phyloP scores from a whole-genome alignment of 768 basidiomycete genomes.

The Tephrocybe sp. region DNA sequence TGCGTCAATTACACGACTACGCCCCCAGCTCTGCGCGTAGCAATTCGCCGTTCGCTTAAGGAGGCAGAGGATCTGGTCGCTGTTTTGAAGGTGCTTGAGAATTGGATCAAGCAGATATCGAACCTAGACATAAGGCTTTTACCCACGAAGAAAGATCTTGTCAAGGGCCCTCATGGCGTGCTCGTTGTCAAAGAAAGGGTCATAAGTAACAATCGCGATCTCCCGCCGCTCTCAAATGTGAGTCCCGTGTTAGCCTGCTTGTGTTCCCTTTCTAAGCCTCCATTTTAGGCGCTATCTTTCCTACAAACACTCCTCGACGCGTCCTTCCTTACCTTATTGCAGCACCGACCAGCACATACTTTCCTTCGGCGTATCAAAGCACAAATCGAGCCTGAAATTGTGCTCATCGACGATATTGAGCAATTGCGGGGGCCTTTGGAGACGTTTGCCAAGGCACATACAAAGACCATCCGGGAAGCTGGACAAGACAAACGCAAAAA shows the following conservation, averaged over 20 bases:
- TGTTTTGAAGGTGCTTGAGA: conserved; percentile 47
- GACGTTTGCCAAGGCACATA: conserved; percentile 58
- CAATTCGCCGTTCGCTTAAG: conserved; percentile 49
- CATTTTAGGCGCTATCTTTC: conserved; percentile 53
- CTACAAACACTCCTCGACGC: conserved; percentile 70
- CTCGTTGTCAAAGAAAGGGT: conserved; percentile 28
- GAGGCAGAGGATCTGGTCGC: conserved; percentile 48
- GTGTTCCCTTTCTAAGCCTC: background rate
- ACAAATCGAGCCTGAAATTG: conserved; percentile 57
- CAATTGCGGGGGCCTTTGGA: conserved; percentile 62
- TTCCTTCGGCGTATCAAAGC: conserved; percentile 50
- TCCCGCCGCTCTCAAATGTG: conserved; percentile 48
- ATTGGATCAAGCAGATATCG: conserved; percentile 45
- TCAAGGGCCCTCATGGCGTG: conserved; percentile 42
- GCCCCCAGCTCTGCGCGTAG: conserved; percentile 41
- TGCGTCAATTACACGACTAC: conserved; percentile 40
- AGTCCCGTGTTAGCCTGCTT: background rate
- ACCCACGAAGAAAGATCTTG: conserved; percentile 37
- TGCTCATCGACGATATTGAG: conserved; percentile 48
- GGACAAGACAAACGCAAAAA: conserved; percentile 33
- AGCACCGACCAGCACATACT: conserved; percentile 58
- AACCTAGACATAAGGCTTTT: conserved; percentile 35
- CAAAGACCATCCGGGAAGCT: conserved; percentile 45
- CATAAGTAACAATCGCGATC: conserved; percentile 25
- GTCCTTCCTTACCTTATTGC: conserved; percentile 66